Conservation (phyloP, 805 yeast genomes). For the Candida maesae region DNA sequence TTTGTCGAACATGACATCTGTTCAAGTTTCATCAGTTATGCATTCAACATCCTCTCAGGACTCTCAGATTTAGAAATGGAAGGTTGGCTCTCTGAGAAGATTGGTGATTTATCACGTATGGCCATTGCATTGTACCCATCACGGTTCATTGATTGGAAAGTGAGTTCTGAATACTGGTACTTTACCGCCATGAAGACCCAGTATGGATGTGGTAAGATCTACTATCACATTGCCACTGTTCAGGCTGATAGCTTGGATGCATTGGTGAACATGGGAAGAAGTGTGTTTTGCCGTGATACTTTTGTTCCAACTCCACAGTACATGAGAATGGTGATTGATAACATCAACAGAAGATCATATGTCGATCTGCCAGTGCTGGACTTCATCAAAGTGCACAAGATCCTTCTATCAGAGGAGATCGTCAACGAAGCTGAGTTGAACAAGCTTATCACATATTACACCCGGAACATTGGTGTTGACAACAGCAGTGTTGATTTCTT, state of each 20-base stretch:
- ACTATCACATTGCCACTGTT: constrained; percentile 85
- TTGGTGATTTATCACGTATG: constrained; percentile 85
- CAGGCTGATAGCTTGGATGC: constrained; percentile 71
- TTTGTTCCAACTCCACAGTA: constrained; percentile 82
- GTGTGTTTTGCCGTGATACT: constrained; percentile 76
- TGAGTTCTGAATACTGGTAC: constrained; percentile 83
- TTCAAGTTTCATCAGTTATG: constrained; percentile 68
- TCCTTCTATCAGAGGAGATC: constrained; percentile 21
- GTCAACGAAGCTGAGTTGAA: constrained; percentile 38
- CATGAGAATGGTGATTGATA: constrained; percentile 72
- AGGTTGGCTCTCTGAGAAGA: constrained; percentile 69
- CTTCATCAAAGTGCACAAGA: constrained; percentile 27
- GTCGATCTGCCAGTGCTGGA: constrained; percentile 34
- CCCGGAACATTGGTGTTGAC: constrained; percentile 65
- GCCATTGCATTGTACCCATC: constrained; percentile 82
- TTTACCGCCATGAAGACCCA: constrained; percentile 65
- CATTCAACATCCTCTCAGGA: constrained; percentile 50
- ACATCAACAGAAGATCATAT: constrained; percentile 56
- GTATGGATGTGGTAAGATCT: constrained; percentile 81
- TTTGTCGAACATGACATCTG: constrained; percentile 77
- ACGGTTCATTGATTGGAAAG: constrained; percentile 80
- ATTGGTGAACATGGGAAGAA: constrained; percentile 72
- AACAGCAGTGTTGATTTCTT: constrained; percentile 62
- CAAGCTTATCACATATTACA: constrained; percentile 60
- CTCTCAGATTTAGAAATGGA: constrained; percentile 32